Evolutionary conservation across 2,329 filamentous ascomycete genomes (phyloP).

Genomic region (Apiospora kogelbergensis): DNA sequence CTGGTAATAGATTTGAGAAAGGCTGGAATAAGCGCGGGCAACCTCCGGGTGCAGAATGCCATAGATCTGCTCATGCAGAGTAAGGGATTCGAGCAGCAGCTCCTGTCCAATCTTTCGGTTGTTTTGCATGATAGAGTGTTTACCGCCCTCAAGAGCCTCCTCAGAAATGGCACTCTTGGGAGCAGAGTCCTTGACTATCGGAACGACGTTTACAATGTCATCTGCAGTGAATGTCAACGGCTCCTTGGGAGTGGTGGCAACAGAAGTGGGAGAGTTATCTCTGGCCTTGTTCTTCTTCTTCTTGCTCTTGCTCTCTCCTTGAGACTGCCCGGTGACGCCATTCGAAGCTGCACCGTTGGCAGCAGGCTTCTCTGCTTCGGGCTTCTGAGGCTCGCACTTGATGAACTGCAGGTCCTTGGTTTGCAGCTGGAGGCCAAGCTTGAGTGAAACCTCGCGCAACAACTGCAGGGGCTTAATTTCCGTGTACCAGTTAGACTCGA

Average conservation of each 20-base stretch:
- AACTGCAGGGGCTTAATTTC: constrained; percentile 75
- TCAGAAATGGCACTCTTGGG: constrained; percentile 90
- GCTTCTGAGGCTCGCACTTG: constrained; percentile 28
- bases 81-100: constrained; percentile 90
- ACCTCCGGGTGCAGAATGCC: constrained; percentile 96
- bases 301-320: constrained; percentile 53
- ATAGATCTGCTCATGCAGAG: constrained; percentile 97
- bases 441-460: constrained; percentile 84
- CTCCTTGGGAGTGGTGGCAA: constrained; percentile 40
- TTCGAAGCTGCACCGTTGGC: constrained; percentile 34
- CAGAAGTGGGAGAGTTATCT: constrained; percentile 51
- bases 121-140: constrained; percentile 92
- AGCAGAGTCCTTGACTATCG: constrained; percentile 89
- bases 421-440: constrained; percentile 85
- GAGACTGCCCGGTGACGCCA: constrained; percentile 39
- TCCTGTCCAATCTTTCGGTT: constrained; percentile 97
- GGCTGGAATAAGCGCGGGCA: constrained; percentile 87
- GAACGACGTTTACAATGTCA: constrained; percentile 90
- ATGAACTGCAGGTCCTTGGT: constrained; percentile 75
- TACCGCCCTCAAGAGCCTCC: constrained; percentile 92
- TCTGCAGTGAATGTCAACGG: constrained; percentile 72
- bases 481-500: constrained; percentile 68
- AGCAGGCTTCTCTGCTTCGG: constrained; percentile 23
- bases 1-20: constrained; percentile 96
- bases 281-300: constrained; percentile 63